Evolutionary conservation across 2,329 filamentous ascomycete genomes (phyloP), one percentile per base, ranked within the genome.

Genomic region (Colletotrichum spinosum): DNA sequence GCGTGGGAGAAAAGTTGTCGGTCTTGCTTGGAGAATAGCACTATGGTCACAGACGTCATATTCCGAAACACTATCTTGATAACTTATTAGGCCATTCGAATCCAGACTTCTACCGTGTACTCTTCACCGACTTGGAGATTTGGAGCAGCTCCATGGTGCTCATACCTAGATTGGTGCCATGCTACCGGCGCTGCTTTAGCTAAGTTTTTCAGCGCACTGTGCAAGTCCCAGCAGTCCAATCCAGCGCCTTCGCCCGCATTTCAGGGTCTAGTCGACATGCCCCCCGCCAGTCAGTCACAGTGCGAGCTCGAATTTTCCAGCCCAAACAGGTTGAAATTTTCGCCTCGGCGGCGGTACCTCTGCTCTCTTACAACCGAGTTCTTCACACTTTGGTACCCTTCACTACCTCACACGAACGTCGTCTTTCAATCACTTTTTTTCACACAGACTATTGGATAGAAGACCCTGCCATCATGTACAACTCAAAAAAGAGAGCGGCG

Each of bases 401-500:
- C 46, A 7, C 11, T 9, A 34, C 10, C 12, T 34, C 13, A 10
- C 33, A 49, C 33, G 4, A 33, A 39, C 12, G 39, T 33, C 34
- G 17, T 35, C 49, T 25, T 25, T 25, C 25, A 25, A 25, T 5
- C 25, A 25, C 25, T 25, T 25, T 17, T 17, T 5, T 25, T 25
- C 25, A 25, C 25, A 25, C 25, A 25, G 25, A 4, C 4, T 5
- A 25, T 25, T 25, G 3, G 17, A 25, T 25, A 25, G 3, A 34
- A n/a, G 6, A 25, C 10, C 6, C 6, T 25, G 15, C 4, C 25
- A 46, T n/a, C 51, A 81, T 81, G 80, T 75, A 79, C 4, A 79
- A 78, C 63, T 69, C 80, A 53, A 85, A 81, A 72, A 91, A 88
- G 77, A 86, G 89, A 70, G 83, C 85, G 67, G 81, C 82, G 1